A percentile compares a stretch with the other conserved stretches of the same genome.
phyloP scores from a whole-genome alignment of 495 filamentous ascomycete genomes.

The Mytilinidion resinicola region DNA sequence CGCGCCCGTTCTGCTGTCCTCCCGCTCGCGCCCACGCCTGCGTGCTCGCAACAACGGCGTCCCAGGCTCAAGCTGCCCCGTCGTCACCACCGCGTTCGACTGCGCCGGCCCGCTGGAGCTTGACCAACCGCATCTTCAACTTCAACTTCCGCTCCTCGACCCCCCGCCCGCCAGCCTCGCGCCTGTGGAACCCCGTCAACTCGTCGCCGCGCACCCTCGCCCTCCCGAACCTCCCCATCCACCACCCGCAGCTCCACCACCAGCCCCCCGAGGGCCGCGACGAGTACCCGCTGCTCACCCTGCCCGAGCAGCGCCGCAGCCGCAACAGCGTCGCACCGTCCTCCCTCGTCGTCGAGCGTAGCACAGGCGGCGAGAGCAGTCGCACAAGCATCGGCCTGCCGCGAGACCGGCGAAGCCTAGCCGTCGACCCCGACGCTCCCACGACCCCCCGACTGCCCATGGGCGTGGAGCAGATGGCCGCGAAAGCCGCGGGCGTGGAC shows the following conservation, averaged over 20 bases:
- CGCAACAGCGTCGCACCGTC: conserved; percentile 46
- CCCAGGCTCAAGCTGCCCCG: conserved; percentile 8
- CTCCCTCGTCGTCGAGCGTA: conserved; percentile 62
- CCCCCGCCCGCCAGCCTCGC: conserved; percentile 37
- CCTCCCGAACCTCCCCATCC: conserved; percentile 42
- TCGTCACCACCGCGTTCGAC: conserved; percentile 21
- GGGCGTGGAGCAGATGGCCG: conserved; percentile 6
- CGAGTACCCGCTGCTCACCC: conserved; percentile 62
- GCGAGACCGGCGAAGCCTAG: conserved; percentile 42
- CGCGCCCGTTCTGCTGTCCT: background rate
- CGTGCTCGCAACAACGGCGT: conserved; percentile 20
- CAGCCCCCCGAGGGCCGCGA: conserved; percentile 41
- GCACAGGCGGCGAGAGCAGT: conserved; percentile 45
- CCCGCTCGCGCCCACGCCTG: background rate
- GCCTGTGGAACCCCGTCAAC: conserved; percentile 61
- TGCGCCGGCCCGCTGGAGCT: conserved; percentile 28
- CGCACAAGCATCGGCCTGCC: conserved; percentile 65
- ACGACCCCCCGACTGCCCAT: conserved; percentile 11
- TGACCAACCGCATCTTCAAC: conserved; percentile 30
- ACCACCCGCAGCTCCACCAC: conserved; percentile 41
- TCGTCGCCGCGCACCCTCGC: conserved; percentile 48
- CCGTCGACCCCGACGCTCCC: conserved; percentile 13
- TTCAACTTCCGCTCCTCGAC: conserved; percentile 17
- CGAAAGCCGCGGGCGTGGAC: conserved; percentile 7
- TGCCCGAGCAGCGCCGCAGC: conserved; percentile 59